phyloP scores from a whole-genome alignment of 495 filamentous ascomycete genomes.

The Hypomontagnella submonticulosa region DNA sequence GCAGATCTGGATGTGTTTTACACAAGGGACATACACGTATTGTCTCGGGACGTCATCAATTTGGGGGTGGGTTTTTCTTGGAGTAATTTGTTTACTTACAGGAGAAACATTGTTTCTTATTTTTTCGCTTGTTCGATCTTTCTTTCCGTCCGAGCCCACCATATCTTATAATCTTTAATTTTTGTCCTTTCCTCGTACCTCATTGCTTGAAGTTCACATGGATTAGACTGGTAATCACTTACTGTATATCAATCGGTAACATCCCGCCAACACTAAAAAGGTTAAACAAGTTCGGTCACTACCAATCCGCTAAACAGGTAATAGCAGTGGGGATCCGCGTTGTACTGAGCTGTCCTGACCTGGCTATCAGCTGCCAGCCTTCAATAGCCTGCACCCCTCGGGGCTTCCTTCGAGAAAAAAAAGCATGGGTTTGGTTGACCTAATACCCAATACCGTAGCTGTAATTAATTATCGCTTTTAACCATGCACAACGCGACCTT shows the following conservation, averaged over 20 bases:
- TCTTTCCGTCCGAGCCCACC: neutral
- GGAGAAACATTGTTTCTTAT: constrained; percentile 22
- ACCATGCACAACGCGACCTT: constrained; percentile 42
- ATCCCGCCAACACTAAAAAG: constrained; percentile 13
- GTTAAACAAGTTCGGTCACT: constrained; percentile 19
- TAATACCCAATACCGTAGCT: constrained; percentile 17
- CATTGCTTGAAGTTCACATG: neutral
- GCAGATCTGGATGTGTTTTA: constrained; percentile 17
- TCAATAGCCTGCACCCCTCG: neutral
- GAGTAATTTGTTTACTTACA: constrained; percentile 21
- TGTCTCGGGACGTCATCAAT: constrained; percentile 27
- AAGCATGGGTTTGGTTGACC: constrained; percentile 30
- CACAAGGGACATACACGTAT: constrained; percentile 24
- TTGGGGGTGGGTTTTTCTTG: too few relatives aligned
- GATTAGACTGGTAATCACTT: neutral
- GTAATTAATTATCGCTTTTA: constrained; percentile 28
- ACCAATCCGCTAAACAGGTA: neutral
- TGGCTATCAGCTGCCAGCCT: constrained; percentile 6
- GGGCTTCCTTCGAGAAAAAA: constrained; percentile 1
- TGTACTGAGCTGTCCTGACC: neutral
- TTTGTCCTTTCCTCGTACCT: neutral
- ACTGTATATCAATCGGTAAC: constrained; percentile 7
- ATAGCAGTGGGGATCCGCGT: neutral
- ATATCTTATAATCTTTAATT: neutral
- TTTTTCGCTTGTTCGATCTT: constrained; percentile 8